Base-by-base conservation (phyloP, 2,329 filamentous ascomycete species). In the Aspergillus amoenus region DNA sequence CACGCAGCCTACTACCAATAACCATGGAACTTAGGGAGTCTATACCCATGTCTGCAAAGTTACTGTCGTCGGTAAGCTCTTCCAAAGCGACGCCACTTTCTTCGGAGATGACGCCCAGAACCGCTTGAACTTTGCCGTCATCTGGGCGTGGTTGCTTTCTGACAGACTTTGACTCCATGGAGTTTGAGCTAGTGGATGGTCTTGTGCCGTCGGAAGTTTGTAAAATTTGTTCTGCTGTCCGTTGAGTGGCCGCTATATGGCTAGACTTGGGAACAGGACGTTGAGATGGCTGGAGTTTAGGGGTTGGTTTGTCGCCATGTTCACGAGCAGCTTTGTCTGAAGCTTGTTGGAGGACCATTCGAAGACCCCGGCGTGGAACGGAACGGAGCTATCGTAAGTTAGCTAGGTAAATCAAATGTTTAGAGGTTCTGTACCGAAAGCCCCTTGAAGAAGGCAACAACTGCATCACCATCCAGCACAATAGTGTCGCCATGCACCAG, bases 341-440 rank as follows among this genome's bases (percentile, higher is more conserved):
- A 13, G 49, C 49, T 22, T 42, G 39, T 18, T 52, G 49, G 8
- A 52, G 22, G 22, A 52, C 50, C 50, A 51, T 56, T 32, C 60
- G 49, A 21, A 67, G 55, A 15, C 65, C 58, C 27, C 59, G 44
- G n/a, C 64, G 65, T 7, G 63, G 58, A 49, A 66, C 60, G 13
- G 55, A 56, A 61, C 64, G 65, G 43, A 64, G 55, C 54, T 64
- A 46, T 51, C 27, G 21, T 9, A 32, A 15, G 41, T 50, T 49
- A 44, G 46, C 39, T 21, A 18, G 6, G 17, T 18, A 18, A 39
- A 44, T 17, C 13, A 47, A 18, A 17, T 18, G 17, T 47, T 37
- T 37, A 5, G 13, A 12, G 24, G 52, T 2, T 12, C 42, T 56
- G 40, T 54, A 67, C 62, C 46, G 59, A 57, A 49, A 68, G 52